Percentiles rank a stretch among this genome's conserved stretches.
Evolutionary conservation across 495 filamentous ascomycete genomes (phyloP).

Genomic region (Corynascus novoguineensis): DNA sequence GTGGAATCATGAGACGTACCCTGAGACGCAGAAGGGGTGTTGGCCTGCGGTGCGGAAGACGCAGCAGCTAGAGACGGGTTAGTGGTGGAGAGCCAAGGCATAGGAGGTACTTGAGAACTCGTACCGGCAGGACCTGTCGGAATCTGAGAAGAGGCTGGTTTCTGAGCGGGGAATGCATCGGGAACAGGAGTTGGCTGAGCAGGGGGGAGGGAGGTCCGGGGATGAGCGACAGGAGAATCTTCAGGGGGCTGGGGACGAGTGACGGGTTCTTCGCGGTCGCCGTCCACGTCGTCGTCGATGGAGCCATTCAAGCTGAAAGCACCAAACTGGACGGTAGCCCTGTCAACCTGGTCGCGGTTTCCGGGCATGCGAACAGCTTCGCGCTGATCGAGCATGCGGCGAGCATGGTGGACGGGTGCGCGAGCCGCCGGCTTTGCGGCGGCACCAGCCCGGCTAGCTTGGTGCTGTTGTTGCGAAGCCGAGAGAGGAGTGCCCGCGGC

Average conservation of each 20-base stretch:
- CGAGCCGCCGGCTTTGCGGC: slow-evolving; percentile 69
- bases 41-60: slow-evolving; percentile 27
- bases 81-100: slow-evolving; percentile 18
- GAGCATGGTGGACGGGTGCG: slow-evolving; percentile 64
- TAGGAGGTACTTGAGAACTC: slow-evolving; percentile 10
- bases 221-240: slow-evolving; percentile 85
- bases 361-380: slow-evolving; percentile 98
- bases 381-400: slow-evolving; percentile 84
- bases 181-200: slow-evolving; percentile 51
- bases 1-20: slow-evolving; percentile 23
- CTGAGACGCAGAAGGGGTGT: slow-evolving; percentile 19
- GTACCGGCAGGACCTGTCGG: slow-evolving; percentile 41
- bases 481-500: slow-evolving; percentile 50
- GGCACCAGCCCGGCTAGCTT: slow-evolving; percentile 51
- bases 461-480: slow-evolving; percentile 53
- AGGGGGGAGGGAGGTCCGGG: slow-evolving; percentile 85
- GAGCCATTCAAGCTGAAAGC: slow-evolving; percentile 84
- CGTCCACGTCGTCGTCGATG: slow-evolving; percentile 77
- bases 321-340: slow-evolving; percentile 93
- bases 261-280: slow-evolving; percentile 90
- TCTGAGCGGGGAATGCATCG: slow-evolving; percentile 58
- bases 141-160: slow-evolving; percentile 62
- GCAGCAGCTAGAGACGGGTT: slow-evolving; percentile 31
- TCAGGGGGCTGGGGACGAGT: slow-evolving; percentile 91
- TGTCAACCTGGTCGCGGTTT: slow-evolving; percentile 85